Conservation (phyloP, 495 filamentous ascomycete species). For the Lophiostoma macrostomum region DNA sequence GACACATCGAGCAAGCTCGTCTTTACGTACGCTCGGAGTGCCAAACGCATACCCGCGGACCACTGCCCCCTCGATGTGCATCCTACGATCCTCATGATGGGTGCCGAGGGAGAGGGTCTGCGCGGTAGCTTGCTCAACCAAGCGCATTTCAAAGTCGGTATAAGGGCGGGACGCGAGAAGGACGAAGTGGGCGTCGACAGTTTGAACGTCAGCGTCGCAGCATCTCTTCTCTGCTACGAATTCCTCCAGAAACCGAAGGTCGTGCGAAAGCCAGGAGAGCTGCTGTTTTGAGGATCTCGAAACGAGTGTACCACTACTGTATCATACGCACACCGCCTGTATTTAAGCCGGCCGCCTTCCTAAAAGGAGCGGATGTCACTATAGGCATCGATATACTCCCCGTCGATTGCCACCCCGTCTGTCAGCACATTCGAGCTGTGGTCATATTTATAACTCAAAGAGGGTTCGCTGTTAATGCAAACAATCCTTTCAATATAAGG, state of each 20-base stretch:
- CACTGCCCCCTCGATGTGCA: slow-evolving; percentile 51
- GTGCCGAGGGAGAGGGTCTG: slow-evolving; percentile 78
- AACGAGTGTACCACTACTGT: not conserved
- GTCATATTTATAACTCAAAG: too few species aligned
- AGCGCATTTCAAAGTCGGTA: slow-evolving; percentile 60
- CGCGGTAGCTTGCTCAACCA: slow-evolving; percentile 55
- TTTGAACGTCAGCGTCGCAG: slow-evolving; percentile 85
- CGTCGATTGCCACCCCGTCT: too few species aligned
- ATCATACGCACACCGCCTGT: slow-evolving; percentile 2
- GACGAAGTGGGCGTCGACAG: slow-evolving; percentile 62
- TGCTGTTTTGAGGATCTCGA: too few species aligned
- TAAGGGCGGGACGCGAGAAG: slow-evolving; percentile 45
- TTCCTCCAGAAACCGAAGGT: slow-evolving; percentile 48
- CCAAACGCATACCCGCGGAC: slow-evolving; percentile 5
- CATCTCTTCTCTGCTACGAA: slow-evolving; percentile 66
- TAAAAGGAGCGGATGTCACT: too few species aligned
- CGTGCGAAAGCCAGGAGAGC: slow-evolving; percentile 11
- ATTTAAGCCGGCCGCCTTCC: not conserved
- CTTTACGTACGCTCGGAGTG: slow-evolving; percentile 15
- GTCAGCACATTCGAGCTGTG: too few species aligned
- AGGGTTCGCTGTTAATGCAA: too few species aligned
- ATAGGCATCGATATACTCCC: too few species aligned
- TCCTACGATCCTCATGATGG: slow-evolving; percentile 77
- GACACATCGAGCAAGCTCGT: not conserved
- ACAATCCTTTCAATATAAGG: too few species aligned